Evolutionary conservation across 495 filamentous ascomycete species (phyloP).

Genomic region (Cercophora samala): DNA sequence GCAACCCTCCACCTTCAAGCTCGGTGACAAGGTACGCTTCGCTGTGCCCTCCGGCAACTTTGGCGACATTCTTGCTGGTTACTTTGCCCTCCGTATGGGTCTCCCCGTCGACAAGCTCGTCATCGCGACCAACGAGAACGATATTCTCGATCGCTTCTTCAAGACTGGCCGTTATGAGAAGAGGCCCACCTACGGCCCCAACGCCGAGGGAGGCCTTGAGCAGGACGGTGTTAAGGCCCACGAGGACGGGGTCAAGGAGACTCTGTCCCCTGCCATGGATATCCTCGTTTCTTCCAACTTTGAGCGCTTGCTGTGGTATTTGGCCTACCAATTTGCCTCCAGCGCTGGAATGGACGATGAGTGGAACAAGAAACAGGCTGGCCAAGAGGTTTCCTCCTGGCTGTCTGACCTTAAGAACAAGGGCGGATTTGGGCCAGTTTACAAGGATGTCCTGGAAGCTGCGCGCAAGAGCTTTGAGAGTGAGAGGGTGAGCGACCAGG

Average conservation of each 20-base stretch:
- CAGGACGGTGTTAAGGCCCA: conserved; percentile 65
- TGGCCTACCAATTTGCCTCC: conserved; percentile 62
- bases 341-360: conserved; percentile 54
- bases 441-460: conserved; percentile 59
- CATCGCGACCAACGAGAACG: conserved; percentile 90
- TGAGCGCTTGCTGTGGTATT: conserved; percentile 92
- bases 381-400: conserved; percentile 67
- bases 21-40: conserved; percentile 65
- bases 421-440: conserved; percentile 75
- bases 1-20: conserved; percentile 46
- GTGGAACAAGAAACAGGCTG: conserved; percentile 57
- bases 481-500: conserved; percentile 73
- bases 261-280: conserved; percentile 90
- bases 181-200: conserved; percentile 53
- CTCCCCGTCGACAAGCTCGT: conserved; percentile 79
- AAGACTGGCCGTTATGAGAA: conserved; percentile 80
- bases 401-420: conserved; percentile 67
- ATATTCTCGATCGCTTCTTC: conserved; percentile 84
- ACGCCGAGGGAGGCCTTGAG: conserved; percentile 54
- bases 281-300: conserved; percentile 95
- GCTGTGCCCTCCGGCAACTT: conserved; percentile 94
- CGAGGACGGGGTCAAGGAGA: conserved; percentile 74
- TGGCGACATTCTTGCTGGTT: conserved; percentile 91
- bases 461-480: conserved; percentile 70
- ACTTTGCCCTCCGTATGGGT: conserved; percentile 87